Percentiles rank a stretch among this genome's conserved stretches.
phyloP scores from a whole-genome alignment of 306 rosid species.

The Castanea crenata region DNA sequence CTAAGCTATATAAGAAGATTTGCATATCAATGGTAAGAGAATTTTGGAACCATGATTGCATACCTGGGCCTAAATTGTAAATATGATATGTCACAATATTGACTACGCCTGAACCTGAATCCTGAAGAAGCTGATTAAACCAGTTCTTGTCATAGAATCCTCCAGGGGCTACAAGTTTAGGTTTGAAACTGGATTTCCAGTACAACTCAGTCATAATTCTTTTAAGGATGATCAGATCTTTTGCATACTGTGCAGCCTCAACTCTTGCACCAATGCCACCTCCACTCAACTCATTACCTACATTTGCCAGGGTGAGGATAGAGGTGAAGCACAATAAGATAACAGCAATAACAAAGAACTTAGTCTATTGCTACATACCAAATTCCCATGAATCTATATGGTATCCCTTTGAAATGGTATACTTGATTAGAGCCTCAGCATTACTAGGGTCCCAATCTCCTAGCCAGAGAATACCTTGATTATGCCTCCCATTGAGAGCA shows the following conservation, averaged over 20 bases:
- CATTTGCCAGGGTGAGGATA: conserved; percentile 20
- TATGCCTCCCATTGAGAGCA: conserved; percentile 83
- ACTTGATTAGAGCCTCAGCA: conserved; percentile 59
- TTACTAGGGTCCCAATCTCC: conserved; percentile 87
- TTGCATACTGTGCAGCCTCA: conserved; percentile 73
- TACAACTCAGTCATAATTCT: conserved; percentile 47
- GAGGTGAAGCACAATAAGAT: conserved; percentile 20
- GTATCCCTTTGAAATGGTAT: conserved; percentile 73
- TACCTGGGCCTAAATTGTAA: conserved; percentile 95
- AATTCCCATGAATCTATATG: conserved; percentile 88
- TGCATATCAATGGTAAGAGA: not conserved
- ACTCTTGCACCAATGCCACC: conserved; percentile 78
- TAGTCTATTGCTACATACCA: conserved; percentile 49
- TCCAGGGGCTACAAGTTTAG: conserved; percentile 83
- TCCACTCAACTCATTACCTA: conserved; percentile 95
- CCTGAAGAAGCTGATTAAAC: conserved; percentile 68
- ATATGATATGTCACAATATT: conserved; percentile 73
- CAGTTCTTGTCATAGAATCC: conserved; percentile 78
- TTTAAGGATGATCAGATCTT: conserved; percentile 73
- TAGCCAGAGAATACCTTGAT: conserved; percentile 47
- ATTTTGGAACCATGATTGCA: conserved; percentile 22
- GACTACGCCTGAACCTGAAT: conserved; percentile 63
- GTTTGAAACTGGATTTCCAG: conserved; percentile 43
- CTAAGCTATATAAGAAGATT: not conserved
- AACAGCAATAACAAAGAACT: conserved; percentile 15